Percentiles rank a stretch among this genome's conserved stretches.
Conservation (phyloP, 176 grass and related monocot genomes). For the Paspalum vaginatum region DNA sequence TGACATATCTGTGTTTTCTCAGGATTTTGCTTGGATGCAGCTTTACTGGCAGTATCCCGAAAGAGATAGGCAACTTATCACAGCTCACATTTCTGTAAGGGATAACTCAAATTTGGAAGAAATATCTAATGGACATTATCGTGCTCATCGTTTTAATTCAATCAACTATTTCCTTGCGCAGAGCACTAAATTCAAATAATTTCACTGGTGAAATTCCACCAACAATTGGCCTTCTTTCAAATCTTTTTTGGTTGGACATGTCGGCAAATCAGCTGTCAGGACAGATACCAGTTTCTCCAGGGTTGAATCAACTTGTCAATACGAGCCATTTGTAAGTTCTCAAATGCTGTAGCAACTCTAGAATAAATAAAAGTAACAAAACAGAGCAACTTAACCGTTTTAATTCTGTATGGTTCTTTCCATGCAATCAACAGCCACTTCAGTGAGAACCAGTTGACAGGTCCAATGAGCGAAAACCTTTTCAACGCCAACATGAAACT, state of each 20-base stretch:
- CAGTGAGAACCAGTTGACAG: conserved; percentile 82
- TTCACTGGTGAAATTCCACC: conserved; percentile 79
- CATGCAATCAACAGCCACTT: conserved; percentile 72
- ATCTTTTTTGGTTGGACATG: conserved; percentile 80
- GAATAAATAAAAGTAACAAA: conserved; percentile 28
- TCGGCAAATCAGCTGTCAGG: conserved; percentile 76
- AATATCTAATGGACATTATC: conserved; percentile 37
- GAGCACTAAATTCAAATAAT: conserved; percentile 77
- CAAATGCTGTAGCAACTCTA: conserved; percentile 28
- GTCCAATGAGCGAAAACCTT: conserved; percentile 52
- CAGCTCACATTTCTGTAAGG: conserved; percentile 83
- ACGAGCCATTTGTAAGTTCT: conserved; percentile 76
- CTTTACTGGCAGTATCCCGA: conserved; percentile 67
- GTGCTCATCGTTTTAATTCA: conserved; percentile 26
- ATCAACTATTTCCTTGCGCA: conserved; percentile 32
- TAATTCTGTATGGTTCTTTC: conserved; percentile 31
- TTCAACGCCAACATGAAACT: conserved; percentile 66
- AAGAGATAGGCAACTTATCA: conserved; percentile 65
- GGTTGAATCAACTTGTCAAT: conserved; percentile 63
- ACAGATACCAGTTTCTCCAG: conserved; percentile 77
- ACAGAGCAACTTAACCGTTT: conserved; percentile 11
- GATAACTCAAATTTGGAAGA: not conserved
- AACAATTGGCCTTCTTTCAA: conserved; percentile 63
- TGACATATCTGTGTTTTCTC: conserved; percentile 33
- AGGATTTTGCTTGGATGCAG: conserved; percentile 88